Base-by-base conservation (phyloP, 306 rosid genomes). In the Vigna mungo region DNA sequence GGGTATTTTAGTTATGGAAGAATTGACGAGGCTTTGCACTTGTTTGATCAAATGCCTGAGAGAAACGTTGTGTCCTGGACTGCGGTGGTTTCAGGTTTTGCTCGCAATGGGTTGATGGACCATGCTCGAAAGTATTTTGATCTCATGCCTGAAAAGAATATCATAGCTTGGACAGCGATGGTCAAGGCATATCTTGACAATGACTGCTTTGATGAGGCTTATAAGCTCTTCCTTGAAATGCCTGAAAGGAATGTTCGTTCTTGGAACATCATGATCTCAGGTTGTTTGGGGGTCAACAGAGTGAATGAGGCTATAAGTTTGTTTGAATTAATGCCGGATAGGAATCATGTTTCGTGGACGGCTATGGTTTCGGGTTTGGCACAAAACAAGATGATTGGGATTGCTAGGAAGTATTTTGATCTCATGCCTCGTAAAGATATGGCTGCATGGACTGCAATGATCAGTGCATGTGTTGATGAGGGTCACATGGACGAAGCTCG, bases 251-350 rank as follows among this genome's bases (percentile, higher is more conserved):
- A 81, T 76, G 34, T 85, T 39, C 75, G 78, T 44, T 72, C 89
- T 72, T 85, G 89, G 88, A 88, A 81, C 81, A 75, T 85, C 86
- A 88, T 88, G 76, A 72, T 85, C 51, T 88, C 86, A 3, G 87
- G 87, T 81, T 84, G 82, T 72, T 41, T 88, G 1, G 51, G 62
- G 56, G 79, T 53, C 46, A 78, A 85, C 9, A 83, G 86, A 60
- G 74, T 75, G 71, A 56, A 69, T 55, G 83, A 88, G 79, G 91
- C 89, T 52, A 78, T 88, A 14, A 32, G 66, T 43, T 77, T 85
- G 68, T 85, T 85, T 69, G 76, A 74, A 75, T 64, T 54, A 6
- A 85, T 85, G 91, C 85, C 81, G 1, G 76, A 78, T 4, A 78
- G 77, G 83, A 66, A 56, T 80, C 70, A 70, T 71, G 54, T 87